These are phyloP conservation scores for Coemansia pectinata DNA, from an alignment of 192 early-diverging fungal species.

Conservation along the genomic window DNA sequence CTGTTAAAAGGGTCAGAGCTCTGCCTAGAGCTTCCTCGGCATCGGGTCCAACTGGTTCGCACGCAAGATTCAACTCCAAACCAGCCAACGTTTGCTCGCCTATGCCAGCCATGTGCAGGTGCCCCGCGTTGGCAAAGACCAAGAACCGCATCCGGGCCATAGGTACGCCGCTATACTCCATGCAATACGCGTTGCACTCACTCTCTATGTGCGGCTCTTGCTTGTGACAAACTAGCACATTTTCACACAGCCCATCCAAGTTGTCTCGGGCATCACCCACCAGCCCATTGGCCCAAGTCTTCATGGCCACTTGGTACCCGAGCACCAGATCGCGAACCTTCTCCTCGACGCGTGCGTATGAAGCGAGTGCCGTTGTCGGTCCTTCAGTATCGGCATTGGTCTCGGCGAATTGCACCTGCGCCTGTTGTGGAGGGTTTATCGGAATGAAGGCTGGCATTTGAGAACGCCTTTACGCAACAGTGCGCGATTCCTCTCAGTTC, in stretches of 20 bases:
- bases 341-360: slow-evolving; percentile 28
- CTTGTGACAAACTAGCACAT: slow-evolving; percentile 5
- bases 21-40: not conserved
- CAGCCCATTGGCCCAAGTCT: slow-evolving; percentile 21
- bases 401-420: not conserved
- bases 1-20: slow-evolving; percentile 13
- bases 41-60: not conserved
- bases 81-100: not conserved
- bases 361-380: not conserved
- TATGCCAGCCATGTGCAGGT: slow-evolving; percentile 1
- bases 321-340: slow-evolving; percentile 26
- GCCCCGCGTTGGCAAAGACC: slow-evolving; percentile 21
- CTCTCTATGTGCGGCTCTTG: slow-evolving; percentile 29
- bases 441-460: slow-evolving; percentile 29
- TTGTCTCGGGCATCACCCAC: slow-evolving; percentile 9
- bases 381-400: not conserved
- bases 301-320: slow-evolving; percentile 28
- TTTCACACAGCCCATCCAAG: slow-evolving; percentile 15
- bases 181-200: slow-evolving; percentile 43
- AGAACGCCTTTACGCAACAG: not conserved
- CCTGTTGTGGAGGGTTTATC: slow-evolving; percentile 22
- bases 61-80: not conserved
- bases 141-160: slow-evolving; percentile 31
- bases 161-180: slow-evolving; percentile 37
- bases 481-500: not conserved